A percentile compares a stretch with the other conserved stretches of the same genome.
Conservation (phyloP, 2,329 filamentous ascomycete species). For the Orbilia brochopaga region DNA sequence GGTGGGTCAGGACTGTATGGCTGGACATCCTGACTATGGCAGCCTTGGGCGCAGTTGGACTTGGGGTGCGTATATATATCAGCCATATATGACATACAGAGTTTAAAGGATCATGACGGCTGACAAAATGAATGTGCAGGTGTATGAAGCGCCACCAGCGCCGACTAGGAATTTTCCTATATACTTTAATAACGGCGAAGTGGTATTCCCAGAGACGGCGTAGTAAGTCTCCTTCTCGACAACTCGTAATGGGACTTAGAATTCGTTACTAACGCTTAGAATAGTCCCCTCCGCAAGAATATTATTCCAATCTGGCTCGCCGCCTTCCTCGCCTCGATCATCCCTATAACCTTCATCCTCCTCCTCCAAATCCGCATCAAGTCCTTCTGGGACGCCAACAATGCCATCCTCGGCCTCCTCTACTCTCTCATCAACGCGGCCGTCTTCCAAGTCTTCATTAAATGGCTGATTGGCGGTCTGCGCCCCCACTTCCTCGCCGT, state of each 20-base stretch:
- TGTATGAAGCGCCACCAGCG: conserved; percentile 70
- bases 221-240: conserved; percentile 59
- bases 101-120: no score
- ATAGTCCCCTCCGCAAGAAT: conserved; percentile 66
- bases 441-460: conserved; percentile 78
- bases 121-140: conserved; percentile 59
- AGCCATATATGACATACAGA: no score
- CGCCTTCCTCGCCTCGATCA: conserved; percentile 68
- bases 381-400: conserved; percentile 74
- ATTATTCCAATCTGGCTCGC: conserved; percentile 75
- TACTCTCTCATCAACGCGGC: conserved; percentile 73
- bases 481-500: conserved; percentile 75
- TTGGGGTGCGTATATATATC: conserved; percentile 65
- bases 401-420: conserved; percentile 71
- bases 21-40: conserved; percentile 73
- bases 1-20: conserved; percentile 72
- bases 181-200: conserved; percentile 69
- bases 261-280: conserved; percentile 2
- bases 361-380: conserved; percentile 71
- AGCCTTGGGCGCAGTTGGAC: conserved; percentile 69
- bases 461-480: conserved; percentile 75
- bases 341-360: conserved; percentile 71
- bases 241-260: no score
- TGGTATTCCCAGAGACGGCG: conserved; percentile 73
- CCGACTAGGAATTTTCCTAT: conserved; percentile 74